These are phyloP conservation scores for Zymoseptoria passerinii DNA, from an alignment of 2,329 filamentous ascomycete species.

Conservation along the genomic window DNA sequence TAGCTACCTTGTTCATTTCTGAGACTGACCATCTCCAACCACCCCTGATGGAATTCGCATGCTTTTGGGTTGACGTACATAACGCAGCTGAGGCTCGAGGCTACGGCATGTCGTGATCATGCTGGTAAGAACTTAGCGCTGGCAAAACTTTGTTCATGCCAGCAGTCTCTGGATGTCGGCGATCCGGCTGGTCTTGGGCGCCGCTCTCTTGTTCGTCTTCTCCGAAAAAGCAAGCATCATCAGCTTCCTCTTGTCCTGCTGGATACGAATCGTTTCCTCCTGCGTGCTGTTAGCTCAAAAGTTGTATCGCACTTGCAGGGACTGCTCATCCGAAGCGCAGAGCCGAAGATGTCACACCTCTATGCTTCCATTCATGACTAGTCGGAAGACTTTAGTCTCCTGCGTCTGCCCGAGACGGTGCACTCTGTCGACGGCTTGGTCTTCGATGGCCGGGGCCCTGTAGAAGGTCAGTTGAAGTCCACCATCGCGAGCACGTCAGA, in stretches of 20 bases:
- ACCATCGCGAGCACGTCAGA: neutral
- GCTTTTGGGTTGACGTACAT: neutral
- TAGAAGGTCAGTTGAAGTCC: neutral
- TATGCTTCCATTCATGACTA: conserved; percentile 72
- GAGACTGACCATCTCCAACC: neutral
- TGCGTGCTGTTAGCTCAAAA: neutral
- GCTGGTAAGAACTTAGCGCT: neutral
- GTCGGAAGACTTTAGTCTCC: conserved; percentile 67
- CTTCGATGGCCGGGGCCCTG: conserved; percentile 74
- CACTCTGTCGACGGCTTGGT: conserved; percentile 82
- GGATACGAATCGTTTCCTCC: conserved; percentile 69
- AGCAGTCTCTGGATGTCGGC: conserved; percentile 38
- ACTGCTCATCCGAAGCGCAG: neutral
- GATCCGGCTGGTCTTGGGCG: conserved; percentile 44
- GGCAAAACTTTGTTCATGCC: neutral
- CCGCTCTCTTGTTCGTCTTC: conserved; percentile 45
- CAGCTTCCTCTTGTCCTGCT: conserved; percentile 68
- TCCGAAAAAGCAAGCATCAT: conserved; percentile 75
- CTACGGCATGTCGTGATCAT: neutral
- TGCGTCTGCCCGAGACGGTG: conserved; percentile 77
- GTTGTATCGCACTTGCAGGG: neutral
- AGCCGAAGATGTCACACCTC: conserved; percentile 37
- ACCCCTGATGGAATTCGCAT: neutral
- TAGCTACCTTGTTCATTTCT: neutral
- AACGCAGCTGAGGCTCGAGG: neutral